Evolutionary conservation across 345 rosid species (phyloP).

Genomic region (Passiflora organensis): DNA sequence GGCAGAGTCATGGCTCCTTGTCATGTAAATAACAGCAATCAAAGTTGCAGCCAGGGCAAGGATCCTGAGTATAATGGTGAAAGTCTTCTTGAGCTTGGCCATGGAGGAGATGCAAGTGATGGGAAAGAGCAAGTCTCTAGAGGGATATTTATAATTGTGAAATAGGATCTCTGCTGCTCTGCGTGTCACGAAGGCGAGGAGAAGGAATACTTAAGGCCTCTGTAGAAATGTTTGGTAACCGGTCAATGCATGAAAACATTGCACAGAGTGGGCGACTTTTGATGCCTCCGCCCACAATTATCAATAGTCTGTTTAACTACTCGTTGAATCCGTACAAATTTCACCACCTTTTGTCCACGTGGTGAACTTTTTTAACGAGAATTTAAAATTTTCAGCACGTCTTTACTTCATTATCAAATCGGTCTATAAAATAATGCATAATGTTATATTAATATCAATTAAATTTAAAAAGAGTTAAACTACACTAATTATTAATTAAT

Average conservation of each 20-base stretch:
- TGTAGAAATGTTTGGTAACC: conserved; percentile 3
- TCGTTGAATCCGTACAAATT: too few species aligned
- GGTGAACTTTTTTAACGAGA: too few species aligned
- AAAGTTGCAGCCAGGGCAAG: conserved; percentile 36
- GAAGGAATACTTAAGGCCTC: background rate
- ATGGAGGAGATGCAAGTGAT: background rate
- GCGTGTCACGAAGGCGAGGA: background rate
- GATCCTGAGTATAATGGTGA: conserved; percentile 34
- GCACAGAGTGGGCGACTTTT: too few species aligned
- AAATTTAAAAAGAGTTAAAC: too few species aligned
- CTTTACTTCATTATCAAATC: too few species aligned
- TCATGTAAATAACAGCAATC: conserved; percentile 40
- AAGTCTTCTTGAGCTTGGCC: conserved; percentile 7
- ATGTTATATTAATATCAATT: too few species aligned
- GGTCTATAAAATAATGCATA: too few species aligned
- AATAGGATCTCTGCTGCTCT: background rate
- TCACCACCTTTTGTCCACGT: too few species aligned
- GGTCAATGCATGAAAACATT: background rate
- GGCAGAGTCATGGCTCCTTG: conserved; percentile 39
- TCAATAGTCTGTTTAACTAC: too few species aligned
- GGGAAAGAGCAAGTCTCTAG: background rate
- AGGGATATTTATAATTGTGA: background rate
- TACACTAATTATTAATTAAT: too few species aligned
- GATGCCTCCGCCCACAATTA: too few species aligned
- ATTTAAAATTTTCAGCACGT: too few species aligned